Conservation (phyloP, 140 eudicot species). For the Bidens hawaiensis region DNA sequence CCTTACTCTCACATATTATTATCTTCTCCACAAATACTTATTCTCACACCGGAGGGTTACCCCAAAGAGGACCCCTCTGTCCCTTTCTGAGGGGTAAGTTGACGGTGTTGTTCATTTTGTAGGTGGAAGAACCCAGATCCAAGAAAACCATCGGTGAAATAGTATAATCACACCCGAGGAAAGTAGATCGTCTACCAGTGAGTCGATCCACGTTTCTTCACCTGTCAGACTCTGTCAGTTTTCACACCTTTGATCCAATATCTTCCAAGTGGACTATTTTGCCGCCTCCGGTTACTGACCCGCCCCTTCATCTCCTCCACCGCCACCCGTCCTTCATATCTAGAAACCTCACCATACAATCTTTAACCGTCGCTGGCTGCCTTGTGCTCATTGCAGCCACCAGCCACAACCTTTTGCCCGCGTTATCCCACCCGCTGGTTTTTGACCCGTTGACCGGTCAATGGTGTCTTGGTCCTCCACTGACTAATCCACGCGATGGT, state of each 20-base stretch:
- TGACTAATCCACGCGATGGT: constrained; percentile 70
- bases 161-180: too few relatives aligned
- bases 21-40: too few relatives aligned
- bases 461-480: constrained; percentile 59
- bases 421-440: constrained; percentile 41
- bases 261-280: constrained; percentile 48
- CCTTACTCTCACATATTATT: too few relatives aligned
- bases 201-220: too few relatives aligned
- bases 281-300: constrained; percentile 39
- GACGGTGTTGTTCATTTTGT: too few relatives aligned
- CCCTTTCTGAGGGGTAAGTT: too few relatives aligned
- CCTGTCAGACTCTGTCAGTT: constrained; percentile 19
- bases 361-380: constrained; percentile 30
- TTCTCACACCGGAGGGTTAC: too few relatives aligned
- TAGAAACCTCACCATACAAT: constrained; percentile 58
- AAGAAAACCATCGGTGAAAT: too few relatives aligned
- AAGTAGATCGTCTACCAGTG: too few relatives aligned
- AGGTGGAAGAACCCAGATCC: too few relatives aligned
- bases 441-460: constrained; percentile 44
- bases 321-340: constrained; percentile 79
- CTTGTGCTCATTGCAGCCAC: constrained; percentile 57
- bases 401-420: constrained; percentile 46
- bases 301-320: constrained; percentile 44
- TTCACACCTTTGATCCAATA: constrained; percentile 48
- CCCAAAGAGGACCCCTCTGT: too few relatives aligned